These are phyloP conservation scores for Phytopythium mirpurense DNA, from an alignment of 352 stramenopile genomes.

Conservation along the genomic window DNA sequence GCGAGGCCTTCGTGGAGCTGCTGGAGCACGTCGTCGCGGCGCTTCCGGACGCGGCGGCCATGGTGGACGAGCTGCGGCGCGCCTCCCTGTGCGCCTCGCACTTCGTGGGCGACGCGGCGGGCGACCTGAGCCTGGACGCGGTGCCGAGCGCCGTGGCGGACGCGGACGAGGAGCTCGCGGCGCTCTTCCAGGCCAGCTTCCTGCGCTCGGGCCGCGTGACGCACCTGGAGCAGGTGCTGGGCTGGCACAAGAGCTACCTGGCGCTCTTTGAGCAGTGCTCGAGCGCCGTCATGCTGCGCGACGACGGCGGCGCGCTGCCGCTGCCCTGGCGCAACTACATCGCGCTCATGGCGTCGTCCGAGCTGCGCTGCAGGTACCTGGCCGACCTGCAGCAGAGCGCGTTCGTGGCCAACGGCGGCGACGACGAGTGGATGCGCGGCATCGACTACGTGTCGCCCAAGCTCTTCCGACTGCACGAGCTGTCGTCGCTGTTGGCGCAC, in stretches of 20 bases:
- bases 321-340: constrained; percentile 84
- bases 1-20: constrained; percentile 44
- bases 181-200: constrained; percentile 55
- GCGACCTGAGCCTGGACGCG: constrained; percentile 13
- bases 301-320: constrained; percentile 57
- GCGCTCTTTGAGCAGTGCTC: constrained; percentile 60
- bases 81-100: constrained; percentile 47
- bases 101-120: constrained; percentile 52
- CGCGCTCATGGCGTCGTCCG: constrained; percentile 71
- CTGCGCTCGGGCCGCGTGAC: constrained; percentile 65
- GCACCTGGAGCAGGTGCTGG: constrained; percentile 71
- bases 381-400: constrained; percentile 78
- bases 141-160: constrained; percentile 18
- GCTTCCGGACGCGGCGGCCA: constrained; percentile 22
- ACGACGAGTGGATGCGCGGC: constrained; percentile 77
- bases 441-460: constrained; percentile 79
- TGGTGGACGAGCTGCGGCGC: constrained; percentile 17
- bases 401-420: constrained; percentile 78
- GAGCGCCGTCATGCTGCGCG: constrained; percentile 61
- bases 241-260: constrained; percentile 78
- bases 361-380: constrained; percentile 78
- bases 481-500: constrained; percentile 80
- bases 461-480: constrained; percentile 75
- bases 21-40: constrained; percentile 35
- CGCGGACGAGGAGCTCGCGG: constrained; percentile 41